Base-by-base conservation (phyloP, 805 yeast genomes). In the Hanseniaspora nectarophila region DNA sequence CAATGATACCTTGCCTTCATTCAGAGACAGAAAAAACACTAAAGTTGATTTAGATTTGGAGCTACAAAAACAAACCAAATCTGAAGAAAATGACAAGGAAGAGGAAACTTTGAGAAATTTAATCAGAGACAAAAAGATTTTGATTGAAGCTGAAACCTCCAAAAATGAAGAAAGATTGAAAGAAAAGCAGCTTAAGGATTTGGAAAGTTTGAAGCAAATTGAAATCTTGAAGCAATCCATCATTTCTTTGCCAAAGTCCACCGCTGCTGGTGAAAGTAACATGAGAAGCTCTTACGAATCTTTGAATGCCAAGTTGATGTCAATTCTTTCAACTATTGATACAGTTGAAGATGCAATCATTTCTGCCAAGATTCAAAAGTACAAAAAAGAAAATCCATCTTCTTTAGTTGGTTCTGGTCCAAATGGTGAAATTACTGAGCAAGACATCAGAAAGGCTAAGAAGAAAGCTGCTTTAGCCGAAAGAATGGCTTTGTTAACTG, bases 401-500 rank as follows among this genome's bases (percentile, higher is more conserved):
- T 73, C 81, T 3, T 73, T 87, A 66, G 71, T 73, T 26, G 97
- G 96, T 4, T 77, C 92, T 5, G 97, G 97, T 7, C 82, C 87
- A 44, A 79, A 82, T 60, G 97, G 97, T 29, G 78, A 79, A 55
- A 76, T 87, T 8, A 89, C 97, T 2, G 96, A 85, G 24, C 67
- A 78, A 13, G 97, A 89, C 63, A 76, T 84, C 55, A 76, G 84
- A 56, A 83, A 84, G 59, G 92, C 90, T 37, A 81, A 76, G 58
- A 81, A 85, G 39, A 82, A 84, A 61, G 94, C 90, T 38, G 68
- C 80, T 53, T 71, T 92, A 59, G 80, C 81, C 56, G 85, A 89
- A 47, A 76, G 95, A 58, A 88, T 90, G 95, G 95, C 95, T 28
- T 86, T 90, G 3, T 74, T 90, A 60, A 89, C 97, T 0, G 96